Evolutionary conservation across 1,284 basidiomycete genomes (phyloP), one percentile per base, ranked within the genome.

Genomic region (Fistulina hepatica): DNA sequence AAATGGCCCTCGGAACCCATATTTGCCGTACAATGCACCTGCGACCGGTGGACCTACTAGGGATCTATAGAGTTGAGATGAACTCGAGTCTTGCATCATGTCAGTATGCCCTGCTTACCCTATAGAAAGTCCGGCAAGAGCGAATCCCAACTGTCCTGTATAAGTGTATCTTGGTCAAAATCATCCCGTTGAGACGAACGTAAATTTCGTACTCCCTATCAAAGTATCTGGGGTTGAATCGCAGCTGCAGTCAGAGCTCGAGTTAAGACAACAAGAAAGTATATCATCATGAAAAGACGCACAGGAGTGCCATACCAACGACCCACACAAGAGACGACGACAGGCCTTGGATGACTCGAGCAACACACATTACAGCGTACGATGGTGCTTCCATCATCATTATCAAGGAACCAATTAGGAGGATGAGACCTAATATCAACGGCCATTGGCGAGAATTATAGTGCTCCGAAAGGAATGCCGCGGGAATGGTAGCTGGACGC

Each of bases 261-360:
- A n/a, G n/a, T n/a, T n/a, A n/a, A n/a, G n/a, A n/a, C n/a, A n/a
- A n/a, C 26, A 23, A 36, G 47, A 5, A 50, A 44, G 30, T 21
- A 25, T 13, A 35, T 27, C 34, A 36, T 1, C 7, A 15, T 25
- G 6, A 40, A 39, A 21, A 46, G 34, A 51, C 67, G 54, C 51
- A 82, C 80, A 83, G 51, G n/a, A 84, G 57, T 8, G 79, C 80
- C 17, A 85, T 56, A 1, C 77, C 80, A 27, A 82, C 72, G 0
- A 80, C 71, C 83, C 83, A 88, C 6, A 89, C 69, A 47, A 84
- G 69, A 1, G 80, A 76, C 2, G 77, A 81, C 23, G 76, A 75
- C 12, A 81, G 59, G 2, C 85, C 84, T 56, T 88, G 84, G 6
- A 84, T 41, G 12, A 78, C 57, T 15, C 85, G 73, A 12, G 81